Conservation (phyloP, 352 stramenopile species). For the Pythium brassicae region DNA sequence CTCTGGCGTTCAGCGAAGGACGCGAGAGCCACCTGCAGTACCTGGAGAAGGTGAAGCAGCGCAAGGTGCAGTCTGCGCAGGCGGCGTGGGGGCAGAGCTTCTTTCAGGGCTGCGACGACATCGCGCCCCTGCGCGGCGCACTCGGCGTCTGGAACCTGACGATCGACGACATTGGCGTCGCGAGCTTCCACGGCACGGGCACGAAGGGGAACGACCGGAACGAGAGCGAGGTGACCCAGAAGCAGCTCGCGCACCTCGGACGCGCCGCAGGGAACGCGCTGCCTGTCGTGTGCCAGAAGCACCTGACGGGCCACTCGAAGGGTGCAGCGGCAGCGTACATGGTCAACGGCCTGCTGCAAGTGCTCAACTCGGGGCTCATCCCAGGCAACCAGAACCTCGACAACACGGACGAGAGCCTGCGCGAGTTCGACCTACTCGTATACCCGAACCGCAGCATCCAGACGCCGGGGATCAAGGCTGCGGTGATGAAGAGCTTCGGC, state of each 20-base stretch:
- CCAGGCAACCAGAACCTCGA: constrained; percentile 82
- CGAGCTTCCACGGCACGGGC: constrained; percentile 83
- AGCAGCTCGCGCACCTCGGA: constrained; percentile 76
- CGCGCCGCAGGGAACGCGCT: constrained; percentile 71
- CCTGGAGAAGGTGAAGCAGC: constrained; percentile 58
- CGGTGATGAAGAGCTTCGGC: constrained; percentile 80
- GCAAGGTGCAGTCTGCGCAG: constrained; percentile 68
- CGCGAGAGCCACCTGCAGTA: constrained; percentile 32
- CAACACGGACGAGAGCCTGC: constrained; percentile 66
- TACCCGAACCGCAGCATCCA: constrained; percentile 82
- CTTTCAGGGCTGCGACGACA: constrained; percentile 49
- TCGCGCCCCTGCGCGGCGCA: constrained; percentile 73
- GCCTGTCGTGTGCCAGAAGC: constrained; percentile 80
- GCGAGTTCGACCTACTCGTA: constrained; percentile 73
- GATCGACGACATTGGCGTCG: constrained; percentile 76
- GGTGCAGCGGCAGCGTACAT: constrained; percentile 79
- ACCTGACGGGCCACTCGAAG: constrained; percentile 80
- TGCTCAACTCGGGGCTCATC: constrained; percentile 71
- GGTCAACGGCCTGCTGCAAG: constrained; percentile 79
- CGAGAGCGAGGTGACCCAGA: constrained; percentile 84
- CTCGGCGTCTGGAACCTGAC: constrained; percentile 75
- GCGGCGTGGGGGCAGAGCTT: constrained; percentile 67
- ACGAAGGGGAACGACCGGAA: constrained; percentile 87
- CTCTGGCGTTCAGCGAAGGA: constrained; percentile 24
- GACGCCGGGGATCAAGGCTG: constrained; percentile 74